A percentile compares a stretch with the other conserved stretches of the same genome.
Conservation (phyloP, 257 asterid genomes). For the Nicotiana sylvestris region DNA sequence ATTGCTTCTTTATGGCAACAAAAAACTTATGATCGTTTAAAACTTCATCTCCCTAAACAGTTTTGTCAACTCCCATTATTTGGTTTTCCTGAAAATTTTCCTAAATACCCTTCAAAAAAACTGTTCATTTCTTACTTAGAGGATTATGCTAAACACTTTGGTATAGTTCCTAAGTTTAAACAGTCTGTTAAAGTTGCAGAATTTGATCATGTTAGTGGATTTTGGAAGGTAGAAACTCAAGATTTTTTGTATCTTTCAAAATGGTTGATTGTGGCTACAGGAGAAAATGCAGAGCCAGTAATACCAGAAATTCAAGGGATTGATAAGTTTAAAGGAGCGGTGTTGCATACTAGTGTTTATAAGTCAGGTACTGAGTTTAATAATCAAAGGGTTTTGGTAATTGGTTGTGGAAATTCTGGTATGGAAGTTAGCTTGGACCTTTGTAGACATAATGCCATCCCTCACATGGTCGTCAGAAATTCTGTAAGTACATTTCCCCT, state of each 20-base stretch:
- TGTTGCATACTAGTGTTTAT: slow-evolving; percentile 60
- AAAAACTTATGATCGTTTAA: slow-evolving; percentile 70
- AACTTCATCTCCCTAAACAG: slow-evolving; percentile 74
- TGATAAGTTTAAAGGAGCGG: slow-evolving; percentile 44
- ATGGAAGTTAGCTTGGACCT: slow-evolving; percentile 94
- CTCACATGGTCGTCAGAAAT: slow-evolving; percentile 78
- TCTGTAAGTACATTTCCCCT: slow-evolving; percentile 41
- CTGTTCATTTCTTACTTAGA: slow-evolving; percentile 77
- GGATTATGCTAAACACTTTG: slow-evolving; percentile 49
- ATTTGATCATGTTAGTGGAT: slow-evolving; percentile 29
- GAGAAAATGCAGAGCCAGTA: slow-evolving; percentile 82
- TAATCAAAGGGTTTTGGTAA: slow-evolving; percentile 49
- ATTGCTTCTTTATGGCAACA: slow-evolving; percentile 82
- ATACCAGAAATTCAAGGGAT: slow-evolving; percentile 63
- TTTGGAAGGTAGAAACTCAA: slow-evolving; percentile 54
- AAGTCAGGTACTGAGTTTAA: slow-evolving; percentile 52
- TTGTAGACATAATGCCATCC: slow-evolving; percentile 52
- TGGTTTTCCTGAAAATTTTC: slow-evolving; percentile 52
- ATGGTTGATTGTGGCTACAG: slow-evolving; percentile 80
- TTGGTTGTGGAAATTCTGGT: slow-evolving; percentile 94
- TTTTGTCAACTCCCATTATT: slow-evolving; percentile 69
- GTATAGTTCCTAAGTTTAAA: slow-evolving; percentile 48
- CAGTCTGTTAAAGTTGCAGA: slow-evolving; percentile 41
- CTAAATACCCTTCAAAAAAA: slow-evolving; percentile 64
- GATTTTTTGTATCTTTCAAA: slow-evolving; percentile 30